Evolutionary conservation across 345 rosid genomes (phyloP), one percentile per base, ranked within the genome.

Genomic region (Bruguiera sexangula): DNA sequence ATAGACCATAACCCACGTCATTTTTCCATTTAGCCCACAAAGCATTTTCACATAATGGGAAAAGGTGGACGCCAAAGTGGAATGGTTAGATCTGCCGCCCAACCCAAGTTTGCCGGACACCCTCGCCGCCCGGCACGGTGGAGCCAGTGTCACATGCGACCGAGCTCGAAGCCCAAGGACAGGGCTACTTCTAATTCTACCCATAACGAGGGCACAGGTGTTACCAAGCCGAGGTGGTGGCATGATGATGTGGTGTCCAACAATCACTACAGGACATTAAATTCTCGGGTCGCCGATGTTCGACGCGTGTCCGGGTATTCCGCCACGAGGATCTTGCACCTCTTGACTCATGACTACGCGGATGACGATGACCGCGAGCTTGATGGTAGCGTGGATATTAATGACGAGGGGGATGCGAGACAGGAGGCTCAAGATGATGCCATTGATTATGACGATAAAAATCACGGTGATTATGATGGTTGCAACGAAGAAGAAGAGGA

Each of bases 51-150:
- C 56, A 69, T 61, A 55, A 92, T 87, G 98, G 88, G 79, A 82
- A 66, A 92, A 43, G 88, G 85, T 74, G 89, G 91, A 62, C 84
- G 86, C 60, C 96, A 81, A 58, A 92, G 83, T 61, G 96, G 91
- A 63, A 46, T 83, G 77, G 88, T 89, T 22, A 77, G 94, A 29
- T 81, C 88, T 20, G 67, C 30, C 67, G 66, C 71, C 75, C 86
- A 89, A 81, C 86, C 97, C 71, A 86, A 87, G 76, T 83, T 87
- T 68, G 87, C 88, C 26, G 87, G 88, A 22, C 85, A 76, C 76
- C 88, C 86, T 63, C 68, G 83, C 21, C 70, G 65, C 69, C 55
- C 46, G 3, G 46, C 71, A 13, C 81, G 80, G 60, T 93, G 88
- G 69, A 10, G 62, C 22, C 82, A 55, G 21, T 85, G 88, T 22